A percentile compares a stretch with the other conserved stretches of the same genome.
Conservation (phyloP, 225 moss, liverwort and hornwort species). For the Sphagnum contortum region DNA sequence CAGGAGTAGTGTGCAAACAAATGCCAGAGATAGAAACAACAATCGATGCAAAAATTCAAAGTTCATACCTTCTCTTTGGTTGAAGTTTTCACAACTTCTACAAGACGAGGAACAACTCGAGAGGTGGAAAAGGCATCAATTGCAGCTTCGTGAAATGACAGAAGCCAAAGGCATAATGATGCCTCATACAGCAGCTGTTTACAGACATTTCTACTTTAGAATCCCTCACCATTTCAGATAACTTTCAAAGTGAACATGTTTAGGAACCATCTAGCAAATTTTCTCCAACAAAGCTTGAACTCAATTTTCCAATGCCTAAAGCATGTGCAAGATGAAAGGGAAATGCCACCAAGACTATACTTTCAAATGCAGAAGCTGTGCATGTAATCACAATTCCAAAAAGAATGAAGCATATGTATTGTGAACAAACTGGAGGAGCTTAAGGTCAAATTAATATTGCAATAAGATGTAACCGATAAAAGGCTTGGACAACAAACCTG, state of each 20-base stretch:
- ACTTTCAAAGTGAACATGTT: neutral
- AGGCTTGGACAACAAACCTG: conserved; percentile 34
- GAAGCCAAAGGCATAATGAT: conserved; percentile 70
- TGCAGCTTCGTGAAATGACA: conserved; percentile 73
- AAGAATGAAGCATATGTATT: too few relatives aligned
- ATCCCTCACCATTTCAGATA: neutral
- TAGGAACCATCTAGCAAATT: neutral
- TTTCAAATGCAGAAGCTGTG: too few relatives aligned
- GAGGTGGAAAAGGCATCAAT: conserved; percentile 57
- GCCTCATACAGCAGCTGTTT: conserved; percentile 88
- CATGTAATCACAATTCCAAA: too few relatives aligned
- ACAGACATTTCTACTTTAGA: neutral
- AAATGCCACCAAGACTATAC: neutral
- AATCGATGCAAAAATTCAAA: too few relatives aligned
- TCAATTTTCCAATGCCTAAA: neutral
- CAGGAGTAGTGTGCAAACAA: too few relatives aligned
- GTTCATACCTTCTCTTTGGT: conserved; percentile 81
- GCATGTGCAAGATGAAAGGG: neutral
- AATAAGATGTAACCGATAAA: too few relatives aligned
- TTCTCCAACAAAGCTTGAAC: neutral
- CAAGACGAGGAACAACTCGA: conserved; percentile 54
- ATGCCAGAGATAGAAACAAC: too few relatives aligned
- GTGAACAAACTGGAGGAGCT: too few relatives aligned
- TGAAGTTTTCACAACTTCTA: conserved; percentile 76
- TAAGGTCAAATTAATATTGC: too few relatives aligned